Evolutionary conservation across 345 rosid genomes (phyloP).

Genomic region (Syzygium oleosum): DNA sequence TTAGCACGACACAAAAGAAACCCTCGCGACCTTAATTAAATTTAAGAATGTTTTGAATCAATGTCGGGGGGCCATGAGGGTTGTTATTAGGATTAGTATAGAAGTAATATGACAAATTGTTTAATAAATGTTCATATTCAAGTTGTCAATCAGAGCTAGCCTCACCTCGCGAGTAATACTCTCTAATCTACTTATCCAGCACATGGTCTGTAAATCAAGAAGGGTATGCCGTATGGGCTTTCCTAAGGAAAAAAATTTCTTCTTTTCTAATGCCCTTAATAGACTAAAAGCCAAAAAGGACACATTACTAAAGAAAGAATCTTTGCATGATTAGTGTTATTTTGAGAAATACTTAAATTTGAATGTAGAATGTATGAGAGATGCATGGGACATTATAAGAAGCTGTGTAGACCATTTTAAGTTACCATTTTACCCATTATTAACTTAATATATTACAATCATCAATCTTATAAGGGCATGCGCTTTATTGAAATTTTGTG

Average conservation of each 20-base stretch:
- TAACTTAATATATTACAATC: background rate
- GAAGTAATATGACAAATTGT: background rate
- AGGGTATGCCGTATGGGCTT: background rate
- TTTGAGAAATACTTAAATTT: background rate
- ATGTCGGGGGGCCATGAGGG: background rate
- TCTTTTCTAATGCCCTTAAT: background rate
- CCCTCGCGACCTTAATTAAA: background rate
- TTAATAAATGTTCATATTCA: background rate
- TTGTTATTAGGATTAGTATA: background rate
- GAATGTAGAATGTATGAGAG: background rate
- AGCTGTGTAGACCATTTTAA: background rate
- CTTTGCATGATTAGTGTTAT: background rate
- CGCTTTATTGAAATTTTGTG: background rate
- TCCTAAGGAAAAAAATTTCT: background rate
- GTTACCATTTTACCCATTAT: background rate
- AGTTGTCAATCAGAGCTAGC: background rate
- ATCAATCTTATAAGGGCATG: background rate
- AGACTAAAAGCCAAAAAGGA: background rate
- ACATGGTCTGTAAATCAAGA: background rate
- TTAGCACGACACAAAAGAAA: background rate
- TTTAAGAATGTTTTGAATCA: background rate
- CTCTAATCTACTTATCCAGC: background rate
- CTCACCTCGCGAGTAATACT: background rate
- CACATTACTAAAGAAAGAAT: background rate
- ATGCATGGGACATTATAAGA: background rate